Base-by-base conservation (phyloP, 495 filamentous ascomycete species). In the Daldinia childiae region DNA sequence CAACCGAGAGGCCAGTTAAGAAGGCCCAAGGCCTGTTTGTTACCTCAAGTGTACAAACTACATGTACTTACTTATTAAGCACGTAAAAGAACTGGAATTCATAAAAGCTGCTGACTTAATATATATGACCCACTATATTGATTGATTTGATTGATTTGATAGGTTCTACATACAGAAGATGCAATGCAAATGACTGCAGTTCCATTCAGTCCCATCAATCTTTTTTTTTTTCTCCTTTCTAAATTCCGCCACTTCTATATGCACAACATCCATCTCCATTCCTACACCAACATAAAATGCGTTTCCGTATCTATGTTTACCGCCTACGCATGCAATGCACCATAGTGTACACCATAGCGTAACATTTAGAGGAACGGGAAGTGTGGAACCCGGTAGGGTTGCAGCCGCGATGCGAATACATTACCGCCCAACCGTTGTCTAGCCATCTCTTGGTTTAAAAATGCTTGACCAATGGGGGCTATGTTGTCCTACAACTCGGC, bases 321-420 rank as follows among this genome's bases (percentile, higher is more conserved):
- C 61, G 59, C 69, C 51, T 61, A 27, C 54, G 30, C 21, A 58
- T 64, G 64, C 63, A 59, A 34, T 52, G 12, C n/a, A 36, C 15
- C 54, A 17, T 15, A 27, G 14, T 2, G 36, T 14, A 30, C 30
- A 17, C 43, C 27, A 17, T 21, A 45, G 29, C 11, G 64, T 72
- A 66, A 36, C 57, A 58, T 73, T 14, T 30, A 69, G 30, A 43
- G 36, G 56, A 51, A 30, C 66, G 71, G 61, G 61, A 69, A 52
- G 66, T 62, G 66, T 69, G 71, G 71, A 19, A 38, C 17, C 68
- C 38, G 36, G 51, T 51, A 75, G 61, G 66, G 72, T 75, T 56
- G 66, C 69, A 77, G 74, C 75, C 75, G 75, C 73, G 73, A 65
- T 64, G 69, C 52, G 39, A 72, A 64, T 58, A 58, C 72, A 36